Evolutionary conservation across 768 basidiomycete species (phyloP).

Genomic region (Russula lepida): DNA sequence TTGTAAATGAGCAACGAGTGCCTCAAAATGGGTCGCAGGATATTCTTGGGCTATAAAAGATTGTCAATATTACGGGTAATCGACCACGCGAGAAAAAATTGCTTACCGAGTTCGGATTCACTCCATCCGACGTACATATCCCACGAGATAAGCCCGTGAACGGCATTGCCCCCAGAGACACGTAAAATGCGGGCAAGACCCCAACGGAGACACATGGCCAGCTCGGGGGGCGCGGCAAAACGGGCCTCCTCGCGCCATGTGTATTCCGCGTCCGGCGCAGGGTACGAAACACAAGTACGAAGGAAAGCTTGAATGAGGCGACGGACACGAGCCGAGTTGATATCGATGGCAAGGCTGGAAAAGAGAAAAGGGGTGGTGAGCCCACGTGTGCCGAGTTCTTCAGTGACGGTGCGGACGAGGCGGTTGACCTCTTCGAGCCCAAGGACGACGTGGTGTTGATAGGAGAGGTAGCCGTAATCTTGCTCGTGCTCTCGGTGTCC

Average conservation of each 20-base stretch:
- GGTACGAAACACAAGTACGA: conserved; percentile 39
- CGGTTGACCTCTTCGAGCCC: conserved; percentile 65
- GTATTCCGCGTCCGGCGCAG: conserved; percentile 35
- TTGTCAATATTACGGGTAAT: not conserved
- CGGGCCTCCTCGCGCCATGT: conserved; percentile 73
- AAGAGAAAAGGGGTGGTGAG: conserved; percentile 89
- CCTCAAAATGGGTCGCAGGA: conserved; percentile 62
- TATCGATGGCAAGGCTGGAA: conserved; percentile 79
- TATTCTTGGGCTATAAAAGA: conserved; percentile 46
- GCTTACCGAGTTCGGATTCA: conserved; percentile 71
- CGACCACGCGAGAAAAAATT: not conserved
- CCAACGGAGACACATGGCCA: conserved; percentile 92
- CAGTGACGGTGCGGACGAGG: conserved; percentile 61
- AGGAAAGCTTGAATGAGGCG: conserved; percentile 77
- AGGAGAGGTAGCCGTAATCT: conserved; percentile 68
- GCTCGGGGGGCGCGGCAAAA: conserved; percentile 79
- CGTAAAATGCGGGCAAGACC: conserved; percentile 73
- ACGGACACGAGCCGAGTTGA: conserved; percentile 64
- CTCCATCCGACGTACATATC: conserved; percentile 78
- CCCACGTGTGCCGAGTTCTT: conserved; percentile 61
- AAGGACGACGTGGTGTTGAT: conserved; percentile 64
- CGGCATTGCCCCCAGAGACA: conserved; percentile 57
- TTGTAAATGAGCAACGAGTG: conserved; percentile 50
- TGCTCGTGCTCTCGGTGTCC: conserved; percentile 25
- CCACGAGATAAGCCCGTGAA: conserved; percentile 81